Evolutionary conservation across 208 protist genomes (phyloP).

Genomic region (Trypanosoma rangeli): DNA sequence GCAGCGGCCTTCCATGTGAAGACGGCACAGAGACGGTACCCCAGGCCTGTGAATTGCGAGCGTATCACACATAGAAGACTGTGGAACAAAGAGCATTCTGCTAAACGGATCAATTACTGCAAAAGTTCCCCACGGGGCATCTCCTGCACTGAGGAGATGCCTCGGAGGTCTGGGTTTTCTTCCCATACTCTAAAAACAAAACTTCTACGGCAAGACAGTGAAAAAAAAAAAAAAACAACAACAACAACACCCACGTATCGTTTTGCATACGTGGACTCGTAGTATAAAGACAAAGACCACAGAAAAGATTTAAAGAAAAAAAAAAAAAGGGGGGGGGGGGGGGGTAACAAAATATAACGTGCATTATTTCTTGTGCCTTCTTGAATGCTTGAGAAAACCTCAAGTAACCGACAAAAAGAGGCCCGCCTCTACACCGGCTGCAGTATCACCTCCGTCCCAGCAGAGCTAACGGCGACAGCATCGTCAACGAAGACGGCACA

Average conservation of each 20-base stretch:
- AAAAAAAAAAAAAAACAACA: conserved; percentile 23
- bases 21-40: conserved; percentile 77
- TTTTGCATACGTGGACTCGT: background rate
- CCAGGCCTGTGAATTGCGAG: conserved; percentile 73
- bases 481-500: conserved; percentile 38
- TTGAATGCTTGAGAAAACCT: background rate
- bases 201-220: background rate
- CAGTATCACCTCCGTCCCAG: conserved; percentile 34
- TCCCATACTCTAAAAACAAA: conserved; percentile 21
- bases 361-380: background rate
- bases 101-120: conserved; percentile 83
- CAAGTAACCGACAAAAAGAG: background rate
- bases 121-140: conserved; percentile 57
- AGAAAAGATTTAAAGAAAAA: conserved; percentile 4
- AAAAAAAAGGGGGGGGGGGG: conserved; percentile 1
- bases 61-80: conserved; percentile 62
- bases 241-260: background rate
- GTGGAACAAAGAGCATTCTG: conserved; percentile 69
- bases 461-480: conserved; percentile 34
- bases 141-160: conserved; percentile 56
- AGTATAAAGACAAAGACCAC: conserved; percentile 1
- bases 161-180: conserved; percentile 35
- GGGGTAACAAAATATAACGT: background rate
- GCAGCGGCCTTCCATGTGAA: conserved; percentile 79
- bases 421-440: conserved; percentile 23